Base-by-base conservation (phyloP, 768 basidiomycete species). In the Tephrocybe sp. region DNA sequence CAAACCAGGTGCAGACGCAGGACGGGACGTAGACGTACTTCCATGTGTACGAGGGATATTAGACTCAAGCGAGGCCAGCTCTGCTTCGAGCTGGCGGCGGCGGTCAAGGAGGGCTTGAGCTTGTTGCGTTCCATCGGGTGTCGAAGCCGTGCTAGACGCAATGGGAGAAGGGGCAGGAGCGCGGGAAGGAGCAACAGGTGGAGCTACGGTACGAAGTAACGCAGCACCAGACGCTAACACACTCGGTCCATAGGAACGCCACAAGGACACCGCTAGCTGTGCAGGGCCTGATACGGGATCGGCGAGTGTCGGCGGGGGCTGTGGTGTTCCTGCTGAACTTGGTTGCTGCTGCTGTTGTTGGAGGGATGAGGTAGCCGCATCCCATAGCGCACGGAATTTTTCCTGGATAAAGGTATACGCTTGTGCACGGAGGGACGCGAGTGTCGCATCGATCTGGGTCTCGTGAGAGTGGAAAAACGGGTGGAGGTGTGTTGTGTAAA, bases 391-490 rank as follows among this genome's bases (percentile, higher is more conserved):
- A 46, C 82, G 74, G 10, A 85, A 61, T 8, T 80, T 78, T 26
- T 81, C 77, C 59, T 89, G 89, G 5, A 91, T 49, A 63, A 85
- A 87, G 11, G 72, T 57, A 66, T 86, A 88, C 9, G 81, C 64
- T 13, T 76, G 74, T 4, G 70, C 70, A 61, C 85, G 83, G 57
- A 85, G 65, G 45, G 82, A 76, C 3, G 86, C 83, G 35, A 97
- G 79, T 5, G 86, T 74, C 12, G 80, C 79, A 65, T 98, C 94
- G 64, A 98, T 95, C 64, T 92, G 84, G 1, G 72, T 60, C 68
- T 98, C 94, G 63, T 97, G 89, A 16, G 79, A 72, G 45, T 77
- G 77, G 68, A 98, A 88, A 71, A 92, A 84, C 0, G 95, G 94
- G 31, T 84, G 82, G 11, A 98, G 83, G 55, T 92, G 84, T 11